A percentile compares a stretch with the other conserved stretches of the same genome.
These are phyloP conservation scores for Paramyrothecium roridum DNA, from an alignment of 2,329 filamentous ascomycete genomes.

Conservation along the genomic window DNA sequence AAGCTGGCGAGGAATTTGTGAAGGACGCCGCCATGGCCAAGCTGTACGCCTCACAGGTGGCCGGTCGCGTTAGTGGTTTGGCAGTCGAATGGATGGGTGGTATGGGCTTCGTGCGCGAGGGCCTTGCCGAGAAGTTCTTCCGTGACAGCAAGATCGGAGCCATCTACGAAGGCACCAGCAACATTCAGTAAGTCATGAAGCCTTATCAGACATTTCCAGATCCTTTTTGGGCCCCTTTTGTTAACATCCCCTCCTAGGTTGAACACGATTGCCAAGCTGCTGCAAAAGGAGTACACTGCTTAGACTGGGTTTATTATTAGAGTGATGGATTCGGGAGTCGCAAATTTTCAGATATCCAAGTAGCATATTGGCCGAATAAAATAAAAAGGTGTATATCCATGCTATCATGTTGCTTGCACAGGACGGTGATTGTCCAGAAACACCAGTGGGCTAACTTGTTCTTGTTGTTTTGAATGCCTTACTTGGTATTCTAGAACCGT, in stretches of 20 bases:
- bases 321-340: not conserved
- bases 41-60: slow-evolving; percentile 89
- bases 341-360: not conserved
- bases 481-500: no score
- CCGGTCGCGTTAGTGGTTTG: slow-evolving; percentile 76
- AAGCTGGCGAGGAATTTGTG: slow-evolving; percentile 93
- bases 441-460: no score
- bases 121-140: slow-evolving; percentile 96
- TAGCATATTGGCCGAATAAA: not conserved
- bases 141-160: slow-evolving; percentile 97
- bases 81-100: slow-evolving; percentile 99
- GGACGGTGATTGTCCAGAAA: no score
- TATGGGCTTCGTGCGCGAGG: slow-evolving; percentile 97
- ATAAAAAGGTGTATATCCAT: not conserved
- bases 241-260: slow-evolving; percentile 35
- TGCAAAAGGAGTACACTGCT: slow-evolving; percentile 59
- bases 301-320: slow-evolving; percentile 12
- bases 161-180: slow-evolving; percentile 91
- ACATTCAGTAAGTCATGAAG: slow-evolving; percentile 55
- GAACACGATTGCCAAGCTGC: slow-evolving; percentile 61
- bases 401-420: not conserved
- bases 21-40: slow-evolving; percentile 98
- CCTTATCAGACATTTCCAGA: slow-evolving; percentile 6
- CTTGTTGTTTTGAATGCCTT: no score
- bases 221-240: not conserved